phyloP scores from a whole-genome alignment of 2,329 filamentous ascomycete species.

The Phialemoniopsis sp. region DNA sequence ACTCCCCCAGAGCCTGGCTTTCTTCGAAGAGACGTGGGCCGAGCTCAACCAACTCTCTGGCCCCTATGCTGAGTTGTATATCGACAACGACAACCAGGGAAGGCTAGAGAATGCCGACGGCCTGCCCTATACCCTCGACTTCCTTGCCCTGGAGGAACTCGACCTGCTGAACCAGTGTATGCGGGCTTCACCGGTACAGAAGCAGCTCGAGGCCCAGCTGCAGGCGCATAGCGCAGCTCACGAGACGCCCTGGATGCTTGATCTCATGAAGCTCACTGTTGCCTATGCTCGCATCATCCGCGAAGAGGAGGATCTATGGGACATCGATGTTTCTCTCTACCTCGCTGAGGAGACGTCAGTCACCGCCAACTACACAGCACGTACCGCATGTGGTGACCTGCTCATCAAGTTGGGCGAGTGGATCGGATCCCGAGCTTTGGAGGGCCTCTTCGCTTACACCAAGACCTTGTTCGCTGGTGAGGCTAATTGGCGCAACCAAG shows the following conservation, averaged over 20 bases:
- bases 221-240: constrained; percentile 53
- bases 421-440: constrained; percentile 71
- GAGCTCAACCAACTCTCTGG: constrained; percentile 72
- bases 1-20: constrained; percentile 72
- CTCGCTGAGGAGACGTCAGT: constrained; percentile 92
- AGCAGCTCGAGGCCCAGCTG: constrained; percentile 82
- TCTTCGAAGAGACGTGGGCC: constrained; percentile 87
- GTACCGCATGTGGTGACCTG: constrained; percentile 87
- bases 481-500: constrained; percentile 61
- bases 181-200: constrained; percentile 80
- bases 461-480: constrained; percentile 64
- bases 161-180: constrained; percentile 93
- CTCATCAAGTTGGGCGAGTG: constrained; percentile 91
- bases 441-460: constrained; percentile 75
- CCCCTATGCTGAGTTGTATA: constrained; percentile 78
- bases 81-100: constrained; percentile 79
- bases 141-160: constrained; percentile 87
- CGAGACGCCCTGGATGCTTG: constrained; percentile 74
- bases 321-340: constrained; percentile 93
- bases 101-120: constrained; percentile 85
- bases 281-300: constrained; percentile 85
- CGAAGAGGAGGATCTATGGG: constrained; percentile 94
- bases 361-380: constrained; percentile 91
- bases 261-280: constrained; percentile 81
- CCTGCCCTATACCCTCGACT: constrained; percentile 92